These are phyloP conservation scores for Colletotrichum sp. DNA, from an alignment of 2,329 filamentous ascomycete genomes.

Conservation along the genomic window DNA sequence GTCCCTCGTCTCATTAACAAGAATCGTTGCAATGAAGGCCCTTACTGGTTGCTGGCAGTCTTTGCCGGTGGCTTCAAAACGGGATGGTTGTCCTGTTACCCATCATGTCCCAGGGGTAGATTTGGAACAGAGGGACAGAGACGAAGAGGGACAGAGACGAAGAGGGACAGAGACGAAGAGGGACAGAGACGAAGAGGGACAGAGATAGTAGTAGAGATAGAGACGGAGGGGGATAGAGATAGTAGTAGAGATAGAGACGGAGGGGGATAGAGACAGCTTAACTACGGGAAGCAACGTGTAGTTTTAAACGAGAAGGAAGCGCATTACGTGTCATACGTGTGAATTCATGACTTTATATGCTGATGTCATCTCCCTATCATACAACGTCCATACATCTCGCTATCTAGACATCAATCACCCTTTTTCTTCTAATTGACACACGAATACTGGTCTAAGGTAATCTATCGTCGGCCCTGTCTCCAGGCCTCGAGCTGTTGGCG, in stretches of 20 bases:
- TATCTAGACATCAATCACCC: neutral
- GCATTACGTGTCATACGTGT: neutral
- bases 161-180: neutral
- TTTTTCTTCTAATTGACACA: neutral
- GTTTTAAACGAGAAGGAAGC: neutral
- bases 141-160: neutral
- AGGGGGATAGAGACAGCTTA: neutral
- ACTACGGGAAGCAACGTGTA: neutral
- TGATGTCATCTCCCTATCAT: neutral
- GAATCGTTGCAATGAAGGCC: neutral
- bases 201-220: neutral
- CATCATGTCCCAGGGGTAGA: neutral
- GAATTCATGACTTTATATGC: neutral
- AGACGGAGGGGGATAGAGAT: neutral
- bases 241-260: neutral
- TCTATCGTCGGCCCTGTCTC: slow-evolving; percentile 38
- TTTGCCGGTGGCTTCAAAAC: neutral
- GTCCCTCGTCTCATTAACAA: neutral
- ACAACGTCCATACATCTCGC: neutral
- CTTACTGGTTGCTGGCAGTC: neutral
- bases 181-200: neutral
- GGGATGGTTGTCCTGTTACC: neutral
- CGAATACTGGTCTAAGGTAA: neutral
- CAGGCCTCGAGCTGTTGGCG: slow-evolving; percentile 53
- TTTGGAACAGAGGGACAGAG: neutral